phyloP scores from a whole-genome alignment of 2,329 filamentous ascomycete species.

The Curvularia hawaiiensis region DNA sequence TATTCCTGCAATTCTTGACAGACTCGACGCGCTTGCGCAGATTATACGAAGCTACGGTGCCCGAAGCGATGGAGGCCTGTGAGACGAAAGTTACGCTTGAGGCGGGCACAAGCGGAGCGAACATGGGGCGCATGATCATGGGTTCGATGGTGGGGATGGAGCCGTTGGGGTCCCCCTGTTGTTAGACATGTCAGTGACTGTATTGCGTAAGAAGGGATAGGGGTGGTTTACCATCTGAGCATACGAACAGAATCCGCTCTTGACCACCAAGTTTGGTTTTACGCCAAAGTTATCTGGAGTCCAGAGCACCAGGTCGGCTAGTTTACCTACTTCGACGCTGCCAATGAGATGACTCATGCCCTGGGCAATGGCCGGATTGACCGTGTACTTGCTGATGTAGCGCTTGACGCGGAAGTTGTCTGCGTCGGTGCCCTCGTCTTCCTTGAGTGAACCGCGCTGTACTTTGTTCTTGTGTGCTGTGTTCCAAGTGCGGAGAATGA shows the following conservation, averaged over 20 bases:
- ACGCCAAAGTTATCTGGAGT: conserved; percentile 82
- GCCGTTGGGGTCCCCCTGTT: conserved; percentile 56
- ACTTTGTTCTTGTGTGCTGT: conserved; percentile 96
- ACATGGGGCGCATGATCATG: conserved; percentile 84
- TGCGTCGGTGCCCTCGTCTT: conserved; percentile 78
- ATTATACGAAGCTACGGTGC: conserved; percentile 71
- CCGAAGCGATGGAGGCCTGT: conserved; percentile 69
- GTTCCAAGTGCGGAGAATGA: conserved; percentile 92
- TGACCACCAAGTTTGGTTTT: conserved; percentile 81
- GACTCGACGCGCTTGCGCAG: conserved; percentile 80
- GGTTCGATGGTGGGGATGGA: conserved; percentile 86
- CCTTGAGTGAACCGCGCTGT: conserved; percentile 75
- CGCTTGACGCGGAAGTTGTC: conserved; percentile 93
- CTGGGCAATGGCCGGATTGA: conserved; percentile 91
- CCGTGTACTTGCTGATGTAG: conserved; percentile 94
- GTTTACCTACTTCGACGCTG: conserved; percentile 84
- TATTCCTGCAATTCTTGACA: conserved; percentile 74
- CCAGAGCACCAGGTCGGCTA: conserved; percentile 91
- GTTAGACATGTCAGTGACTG: neutral
- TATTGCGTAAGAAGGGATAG: neutral
- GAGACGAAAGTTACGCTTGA: conserved; percentile 86
- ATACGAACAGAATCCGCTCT: conserved; percentile 84
- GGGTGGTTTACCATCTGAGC: conserved; percentile 73
- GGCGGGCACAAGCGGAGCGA: conserved; percentile 72
- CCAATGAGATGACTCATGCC: conserved; percentile 88